Evolutionary conservation across 768 basidiomycete genomes (phyloP).

Genomic region (Amanita inopinata): DNA sequence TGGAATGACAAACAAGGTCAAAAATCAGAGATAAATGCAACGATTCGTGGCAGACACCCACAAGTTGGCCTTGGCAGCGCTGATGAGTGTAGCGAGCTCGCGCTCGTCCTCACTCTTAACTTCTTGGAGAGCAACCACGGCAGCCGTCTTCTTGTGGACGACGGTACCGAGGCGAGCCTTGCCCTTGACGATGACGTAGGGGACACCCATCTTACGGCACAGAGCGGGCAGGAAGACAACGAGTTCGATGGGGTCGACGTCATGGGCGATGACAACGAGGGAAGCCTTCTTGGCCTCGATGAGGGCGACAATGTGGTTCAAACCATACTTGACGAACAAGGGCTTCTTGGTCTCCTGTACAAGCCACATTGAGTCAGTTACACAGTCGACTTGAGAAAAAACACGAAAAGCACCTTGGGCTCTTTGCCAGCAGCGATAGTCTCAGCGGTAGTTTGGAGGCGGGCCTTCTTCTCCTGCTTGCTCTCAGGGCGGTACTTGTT

Average conservation of each 20-base stretch:
- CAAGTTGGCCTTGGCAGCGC: slow-evolving; percentile 97
- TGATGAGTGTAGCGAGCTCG: slow-evolving; percentile 86
- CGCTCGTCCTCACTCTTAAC: slow-evolving; percentile 91
- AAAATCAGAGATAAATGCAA: background rate
- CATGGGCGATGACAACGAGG: slow-evolving; percentile 92
- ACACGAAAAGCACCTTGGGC: slow-evolving; percentile 27
- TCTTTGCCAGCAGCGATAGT: slow-evolving; percentile 75
- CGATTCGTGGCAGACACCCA: slow-evolving; percentile 25
- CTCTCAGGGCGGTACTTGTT: slow-evolving; percentile 97
- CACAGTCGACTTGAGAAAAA: background rate
- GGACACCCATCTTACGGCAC: slow-evolving; percentile 99
- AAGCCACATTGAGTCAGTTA: background rate
- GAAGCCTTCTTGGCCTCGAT: slow-evolving; percentile 96
- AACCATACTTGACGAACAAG: slow-evolving; percentile 88
- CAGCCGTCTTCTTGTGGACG: slow-evolving; percentile 97
- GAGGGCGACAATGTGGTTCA: slow-evolving; percentile 95
- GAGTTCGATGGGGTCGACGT: slow-evolving; percentile 98
- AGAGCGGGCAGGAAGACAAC: slow-evolving; percentile 97
- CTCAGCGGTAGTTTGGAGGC: slow-evolving; percentile 70
- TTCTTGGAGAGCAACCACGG: slow-evolving; percentile 85
- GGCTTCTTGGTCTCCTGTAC: slow-evolving; percentile 85
- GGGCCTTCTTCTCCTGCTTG: slow-evolving; percentile 95
- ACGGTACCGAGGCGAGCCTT: slow-evolving; percentile 98
- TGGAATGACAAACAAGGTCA: slow-evolving; percentile 19
- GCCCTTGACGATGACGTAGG: slow-evolving; percentile 97